These are phyloP conservation scores for Babesia divergens DNA, from an alignment of 169 alveolate species.

Conservation along the genomic window DNA sequence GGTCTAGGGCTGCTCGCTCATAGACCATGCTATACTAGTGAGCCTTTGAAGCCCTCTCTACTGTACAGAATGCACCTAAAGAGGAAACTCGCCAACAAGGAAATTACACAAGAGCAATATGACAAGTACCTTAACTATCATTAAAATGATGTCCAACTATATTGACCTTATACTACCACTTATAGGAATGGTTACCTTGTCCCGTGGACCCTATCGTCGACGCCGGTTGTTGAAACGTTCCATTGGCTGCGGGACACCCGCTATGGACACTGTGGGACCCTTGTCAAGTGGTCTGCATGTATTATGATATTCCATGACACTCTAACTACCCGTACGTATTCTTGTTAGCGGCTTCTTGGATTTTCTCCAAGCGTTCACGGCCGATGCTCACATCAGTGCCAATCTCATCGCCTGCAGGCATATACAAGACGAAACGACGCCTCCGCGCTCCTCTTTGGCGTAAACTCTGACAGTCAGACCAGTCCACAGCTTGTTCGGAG, in stretches of 20 bases:
- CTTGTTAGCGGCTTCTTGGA: slow-evolving; percentile 10
- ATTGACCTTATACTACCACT: too few relatives aligned
- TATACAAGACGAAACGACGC: slow-evolving; percentile 24
- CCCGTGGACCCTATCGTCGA: background rate
- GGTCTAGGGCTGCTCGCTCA: slow-evolving; percentile 43
- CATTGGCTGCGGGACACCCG: slow-evolving; percentile 35
- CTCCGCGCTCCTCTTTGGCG: background rate
- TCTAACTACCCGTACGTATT: slow-evolving; percentile 6
- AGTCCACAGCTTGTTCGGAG: background rate
- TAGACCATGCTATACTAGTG: slow-evolving; percentile 27
- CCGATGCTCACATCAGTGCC: slow-evolving; percentile 28
- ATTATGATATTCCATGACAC: background rate
- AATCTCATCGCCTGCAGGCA: slow-evolving; percentile 19
- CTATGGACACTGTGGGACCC: slow-evolving; percentile 16
- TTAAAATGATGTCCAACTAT: background rate
- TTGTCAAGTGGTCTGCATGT: slow-evolving; percentile 8
- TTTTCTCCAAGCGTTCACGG: slow-evolving; percentile 19
- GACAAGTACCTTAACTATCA: slow-evolving; percentile 48
- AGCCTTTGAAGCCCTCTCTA: slow-evolving; percentile 51
- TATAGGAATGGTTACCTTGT: too few relatives aligned
- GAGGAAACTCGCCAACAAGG: slow-evolving; percentile 17
- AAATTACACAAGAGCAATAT: slow-evolving; percentile 40
- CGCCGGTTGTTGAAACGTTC: slow-evolving; percentile 11
- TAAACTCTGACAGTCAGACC: background rate
- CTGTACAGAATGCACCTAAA: slow-evolving; percentile 51